A percentile compares a stretch with the other conserved stretches of the same genome.
Evolutionary conservation across 169 alveolate genomes (phyloP).

Genomic region (Cardiosporidium cionae): DNA sequence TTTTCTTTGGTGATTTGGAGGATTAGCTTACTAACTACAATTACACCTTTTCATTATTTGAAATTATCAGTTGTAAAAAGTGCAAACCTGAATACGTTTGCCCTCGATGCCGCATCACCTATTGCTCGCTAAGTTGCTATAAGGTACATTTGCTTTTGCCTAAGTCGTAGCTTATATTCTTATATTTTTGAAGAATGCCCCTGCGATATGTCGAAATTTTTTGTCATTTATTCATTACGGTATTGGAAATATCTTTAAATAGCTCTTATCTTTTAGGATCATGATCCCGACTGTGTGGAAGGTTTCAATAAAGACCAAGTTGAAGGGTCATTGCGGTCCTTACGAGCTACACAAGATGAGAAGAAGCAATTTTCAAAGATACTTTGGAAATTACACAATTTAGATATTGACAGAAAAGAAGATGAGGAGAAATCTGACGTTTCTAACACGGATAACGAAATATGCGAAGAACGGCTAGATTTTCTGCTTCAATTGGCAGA

Average conservation of each 20-base stretch:
- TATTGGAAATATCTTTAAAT: no score
- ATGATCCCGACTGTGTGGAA: not conserved
- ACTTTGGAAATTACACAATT: not conserved
- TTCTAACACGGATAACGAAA: not conserved
- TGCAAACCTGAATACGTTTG: not conserved
- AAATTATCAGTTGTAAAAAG: not conserved
- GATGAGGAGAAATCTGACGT: not conserved
- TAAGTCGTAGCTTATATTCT: not conserved
- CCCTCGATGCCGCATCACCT: not conserved
- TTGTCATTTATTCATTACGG: no score
- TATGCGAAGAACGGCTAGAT: not conserved
- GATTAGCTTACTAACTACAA: no score
- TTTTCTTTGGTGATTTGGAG: no score
- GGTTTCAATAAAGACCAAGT: not conserved
- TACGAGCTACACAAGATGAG: not conserved
- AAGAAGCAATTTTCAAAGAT: not conserved
- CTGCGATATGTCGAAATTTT: no score
- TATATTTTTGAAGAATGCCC: not conserved
- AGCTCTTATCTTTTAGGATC: not conserved
- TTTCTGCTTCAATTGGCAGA: not conserved
- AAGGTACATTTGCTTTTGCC: not conserved
- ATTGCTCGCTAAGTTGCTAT: not conserved
- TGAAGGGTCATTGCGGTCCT: not conserved
- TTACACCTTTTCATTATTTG: no score
- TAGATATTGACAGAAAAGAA: no score